phyloP scores from a whole-genome alignment of 495 filamentous ascomycete genomes.

The Usnea hakonensis region DNA sequence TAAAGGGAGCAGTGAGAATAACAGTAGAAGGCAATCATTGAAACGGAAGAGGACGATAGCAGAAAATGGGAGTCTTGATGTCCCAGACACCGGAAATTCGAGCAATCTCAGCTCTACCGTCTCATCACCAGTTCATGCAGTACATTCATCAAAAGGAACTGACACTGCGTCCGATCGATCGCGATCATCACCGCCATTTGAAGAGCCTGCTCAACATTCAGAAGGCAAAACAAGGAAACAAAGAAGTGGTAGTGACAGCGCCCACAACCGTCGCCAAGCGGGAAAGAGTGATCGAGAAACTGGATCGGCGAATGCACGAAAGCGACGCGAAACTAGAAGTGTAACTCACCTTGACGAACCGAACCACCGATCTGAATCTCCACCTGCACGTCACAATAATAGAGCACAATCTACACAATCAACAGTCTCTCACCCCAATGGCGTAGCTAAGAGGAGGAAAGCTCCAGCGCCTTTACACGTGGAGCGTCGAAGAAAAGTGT shows the following conservation, averaged over 20 bases:
- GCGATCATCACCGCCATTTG: conserved; percentile 23
- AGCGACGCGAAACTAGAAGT: conserved; percentile 24
- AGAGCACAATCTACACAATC: conserved; percentile 60
- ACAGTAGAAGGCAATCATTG: conserved; percentile 14
- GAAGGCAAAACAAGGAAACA: conserved; percentile 18
- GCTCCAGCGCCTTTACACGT: conserved; percentile 46
- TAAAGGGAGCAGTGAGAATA: conserved; percentile 10
- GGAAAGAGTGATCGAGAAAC: conserved; percentile 21
- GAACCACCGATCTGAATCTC: conserved; percentile 57
- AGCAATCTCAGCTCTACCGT: conserved; percentile 25
- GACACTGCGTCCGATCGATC: conserved; percentile 33
- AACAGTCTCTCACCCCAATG: conserved; percentile 18
- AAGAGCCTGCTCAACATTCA: conserved; percentile 16
- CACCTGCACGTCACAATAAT: conserved; percentile 48
- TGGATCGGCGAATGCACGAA: conserved; percentile 19
- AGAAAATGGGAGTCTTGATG: conserved; percentile 4
- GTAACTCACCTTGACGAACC: conserved; percentile 33
- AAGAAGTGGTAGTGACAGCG: conserved; percentile 14
- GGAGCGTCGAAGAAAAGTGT: conserved; percentile 38
- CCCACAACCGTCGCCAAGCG: conserved; percentile 10
- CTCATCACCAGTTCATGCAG: conserved; percentile 21
- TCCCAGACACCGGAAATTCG: conserved; percentile 15
- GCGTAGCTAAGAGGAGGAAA: conserved; percentile 34
- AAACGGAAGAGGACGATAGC: conserved; percentile 22
- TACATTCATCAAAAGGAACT: conserved; percentile 30